Conservation (phyloP, 169 alveolate species). For the Babesia bigemina region DNA sequence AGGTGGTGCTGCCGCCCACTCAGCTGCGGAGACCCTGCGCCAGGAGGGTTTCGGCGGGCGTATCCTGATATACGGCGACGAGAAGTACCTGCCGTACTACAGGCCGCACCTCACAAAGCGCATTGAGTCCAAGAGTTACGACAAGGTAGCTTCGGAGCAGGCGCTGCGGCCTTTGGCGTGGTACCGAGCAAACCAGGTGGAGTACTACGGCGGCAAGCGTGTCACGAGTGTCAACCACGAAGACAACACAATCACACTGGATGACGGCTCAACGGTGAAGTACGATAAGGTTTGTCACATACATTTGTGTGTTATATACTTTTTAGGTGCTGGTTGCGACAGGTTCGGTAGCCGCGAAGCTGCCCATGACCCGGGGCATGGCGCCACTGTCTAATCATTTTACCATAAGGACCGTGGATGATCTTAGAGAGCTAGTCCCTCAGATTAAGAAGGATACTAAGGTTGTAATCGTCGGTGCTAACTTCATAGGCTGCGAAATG, state of each 20-base stretch:
- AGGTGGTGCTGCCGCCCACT: slow-evolving; percentile 86
- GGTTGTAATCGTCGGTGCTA: slow-evolving; percentile 76
- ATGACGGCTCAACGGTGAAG: slow-evolving; percentile 70
- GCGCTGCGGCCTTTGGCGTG: slow-evolving; percentile 68
- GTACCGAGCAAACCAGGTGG: slow-evolving; percentile 65
- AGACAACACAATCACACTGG: slow-evolving; percentile 61
- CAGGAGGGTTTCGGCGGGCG: slow-evolving; percentile 81
- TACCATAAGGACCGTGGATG: slow-evolving; percentile 72
- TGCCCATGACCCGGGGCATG: slow-evolving; percentile 36
- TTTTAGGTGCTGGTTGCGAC: slow-evolving; percentile 70
- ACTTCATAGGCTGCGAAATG: slow-evolving; percentile 78
- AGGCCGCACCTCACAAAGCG: slow-evolving; percentile 76
- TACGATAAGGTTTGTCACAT: slow-evolving; percentile 61
- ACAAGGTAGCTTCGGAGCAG: slow-evolving; percentile 63
- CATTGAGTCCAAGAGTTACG: slow-evolving; percentile 45
- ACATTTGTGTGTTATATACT: background rate
- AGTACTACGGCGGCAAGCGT: slow-evolving; percentile 50
- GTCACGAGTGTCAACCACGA: slow-evolving; percentile 65
- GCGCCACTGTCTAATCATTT: slow-evolving; percentile 55
- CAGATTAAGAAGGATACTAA: slow-evolving; percentile 67
- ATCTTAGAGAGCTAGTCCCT: slow-evolving; percentile 39
- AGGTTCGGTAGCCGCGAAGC: slow-evolving; percentile 66
- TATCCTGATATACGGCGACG: slow-evolving; percentile 66
- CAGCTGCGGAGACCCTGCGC: slow-evolving; percentile 84
- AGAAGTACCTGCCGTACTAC: slow-evolving; percentile 73